Base-by-base conservation (phyloP, 306 rosid species). In the Medicago ruthenica region DNA sequence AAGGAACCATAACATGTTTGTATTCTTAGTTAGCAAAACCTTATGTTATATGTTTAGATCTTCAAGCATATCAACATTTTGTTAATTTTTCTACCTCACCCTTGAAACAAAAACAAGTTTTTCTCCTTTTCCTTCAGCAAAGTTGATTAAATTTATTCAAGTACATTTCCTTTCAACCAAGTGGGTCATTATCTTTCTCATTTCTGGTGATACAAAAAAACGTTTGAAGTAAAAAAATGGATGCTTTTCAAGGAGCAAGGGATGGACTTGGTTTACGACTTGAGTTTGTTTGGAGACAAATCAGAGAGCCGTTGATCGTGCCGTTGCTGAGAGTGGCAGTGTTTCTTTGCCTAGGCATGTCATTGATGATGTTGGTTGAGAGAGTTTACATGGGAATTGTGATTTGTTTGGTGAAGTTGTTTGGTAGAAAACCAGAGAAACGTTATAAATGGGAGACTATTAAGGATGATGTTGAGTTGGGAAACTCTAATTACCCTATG, bases 381-480 rank as follows among this genome's bases (percentile, higher is more conserved):
- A 89, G 96, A 73, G 78, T 87, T 22, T 93, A 91, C 70, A 91
- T 93, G 97, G 88, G 86, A 13, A 3, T 91, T 12, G 88, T 91
- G 36, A 89, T 93, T 16, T 42, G 71, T 45, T 74, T 88, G 11
- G 74, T 93, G 14, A 88, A 89, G 74, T 50, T 91, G 1, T 86
- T 87, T 15, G 86, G 96, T 39, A 66, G 86, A 22, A 93, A 86
- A 53, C 93, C 97, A 20, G 90, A 91, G 47, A 93, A 88, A 73
- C 78, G 91, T 11, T 93, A 88, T 82, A 93, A 91, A 66, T 93
- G 89, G 86, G 98, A 91, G 80, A 74, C 96, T 58, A 76, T 87
- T 21, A 91, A 87, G 75, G 93, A 93, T 7, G 97, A 91, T 22
- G 58, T 83, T 13, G 98, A 91, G 86, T 75, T 93, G 22, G 98